phyloP scores from a whole-genome alignment of 352 stramenopile genomes.

The Pythium brachiatum region DNA sequence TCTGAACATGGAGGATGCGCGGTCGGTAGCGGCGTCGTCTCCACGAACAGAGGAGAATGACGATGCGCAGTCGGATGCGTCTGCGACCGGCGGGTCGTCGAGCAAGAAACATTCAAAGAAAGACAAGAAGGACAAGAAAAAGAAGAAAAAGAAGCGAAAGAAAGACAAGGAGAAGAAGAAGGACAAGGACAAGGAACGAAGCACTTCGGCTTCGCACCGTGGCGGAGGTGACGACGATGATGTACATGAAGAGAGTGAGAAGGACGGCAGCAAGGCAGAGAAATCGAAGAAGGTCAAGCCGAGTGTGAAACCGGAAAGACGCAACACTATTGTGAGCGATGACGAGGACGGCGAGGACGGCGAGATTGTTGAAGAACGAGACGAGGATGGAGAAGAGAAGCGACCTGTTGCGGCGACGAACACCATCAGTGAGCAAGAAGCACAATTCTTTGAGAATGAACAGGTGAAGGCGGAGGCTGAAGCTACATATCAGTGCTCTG shows the following conservation, averaged over 20 bases:
- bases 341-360: neutral
- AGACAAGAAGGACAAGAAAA: constrained; percentile 46
- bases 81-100: constrained; percentile 30
- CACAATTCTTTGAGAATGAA: no score
- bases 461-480: neutral
- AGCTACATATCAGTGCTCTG: neutral
- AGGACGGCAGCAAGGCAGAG: constrained; percentile 9
- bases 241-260: constrained; percentile 18
- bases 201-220: neutral
- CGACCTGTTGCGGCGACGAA: neutral
- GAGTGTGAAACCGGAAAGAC: constrained; percentile 3
- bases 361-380: neutral
- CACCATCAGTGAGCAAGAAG: neutral
- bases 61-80: constrained; percentile 32
- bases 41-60: constrained; percentile 27
- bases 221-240: constrained; percentile 18
- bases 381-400: neutral
- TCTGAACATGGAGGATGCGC: constrained; percentile 5
- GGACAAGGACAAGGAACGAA: constrained; percentile 19
- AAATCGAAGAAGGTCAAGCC: constrained; percentile 13
- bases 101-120: constrained; percentile 34
- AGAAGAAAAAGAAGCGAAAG: constrained; percentile 68
- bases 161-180: constrained; percentile 42
- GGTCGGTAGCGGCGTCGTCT: constrained; percentile 20
- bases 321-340: neutral